Conservation (phyloP, 176 grass and related monocot species). For the Thinopyrum elongatum region DNA sequence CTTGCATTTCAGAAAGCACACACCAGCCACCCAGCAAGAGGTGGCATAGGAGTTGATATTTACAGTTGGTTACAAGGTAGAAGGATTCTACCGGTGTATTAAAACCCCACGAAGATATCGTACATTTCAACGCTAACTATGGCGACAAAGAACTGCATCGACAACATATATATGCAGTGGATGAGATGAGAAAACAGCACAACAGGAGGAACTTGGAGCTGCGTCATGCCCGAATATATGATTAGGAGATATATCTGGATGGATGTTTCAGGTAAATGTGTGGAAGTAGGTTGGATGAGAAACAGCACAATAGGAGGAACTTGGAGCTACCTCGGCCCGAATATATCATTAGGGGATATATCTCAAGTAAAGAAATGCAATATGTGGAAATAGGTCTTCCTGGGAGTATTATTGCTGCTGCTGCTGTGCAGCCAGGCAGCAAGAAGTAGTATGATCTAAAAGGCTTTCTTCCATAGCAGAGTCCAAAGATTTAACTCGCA, state of each 20-base stretch:
- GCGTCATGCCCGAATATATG: too few species aligned
- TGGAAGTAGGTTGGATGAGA: too few species aligned
- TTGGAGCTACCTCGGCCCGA: too few species aligned
- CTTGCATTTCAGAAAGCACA: background rate
- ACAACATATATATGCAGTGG: background rate
- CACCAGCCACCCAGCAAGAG: background rate
- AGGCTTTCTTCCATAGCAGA: background rate
- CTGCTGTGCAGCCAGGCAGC: background rate
- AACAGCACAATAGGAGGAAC: too few species aligned
- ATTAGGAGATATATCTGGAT: background rate
- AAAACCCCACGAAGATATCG: background rate
- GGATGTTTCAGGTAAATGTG: background rate
- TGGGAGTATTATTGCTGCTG: background rate
- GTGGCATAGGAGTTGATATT: background rate
- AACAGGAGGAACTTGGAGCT: too few species aligned
- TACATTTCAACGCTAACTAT: background rate
- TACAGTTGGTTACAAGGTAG: slow-evolving; percentile 24
- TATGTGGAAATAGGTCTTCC: background rate
- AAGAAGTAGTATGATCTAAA: background rate
- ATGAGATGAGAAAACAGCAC: background rate
- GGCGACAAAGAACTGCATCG: background rate
- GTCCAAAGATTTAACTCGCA: background rate
- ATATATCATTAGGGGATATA: too few species aligned
- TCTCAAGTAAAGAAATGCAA: background rate
- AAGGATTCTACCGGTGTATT: background rate